Base-by-base conservation (phyloP, 208 protist genomes). In the Crithidia sp. region DNA sequence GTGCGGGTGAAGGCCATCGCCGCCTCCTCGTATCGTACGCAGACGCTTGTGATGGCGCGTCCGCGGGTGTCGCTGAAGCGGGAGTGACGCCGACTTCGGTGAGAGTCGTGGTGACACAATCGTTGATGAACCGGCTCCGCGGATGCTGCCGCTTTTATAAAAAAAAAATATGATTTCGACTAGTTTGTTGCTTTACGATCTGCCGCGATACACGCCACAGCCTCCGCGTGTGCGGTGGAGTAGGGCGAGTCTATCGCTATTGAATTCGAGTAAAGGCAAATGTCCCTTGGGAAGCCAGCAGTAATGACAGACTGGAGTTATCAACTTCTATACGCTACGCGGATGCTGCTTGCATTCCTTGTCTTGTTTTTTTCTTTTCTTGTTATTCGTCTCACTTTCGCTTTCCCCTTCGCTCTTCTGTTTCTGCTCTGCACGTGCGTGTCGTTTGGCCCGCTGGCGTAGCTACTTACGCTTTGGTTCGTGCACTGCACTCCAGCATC, bases 21-120 rank as follows among this genome's bases (percentile, higher is more conserved):
- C 10, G 76, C 76, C 47, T 84, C 79, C 16, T 79, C 74, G 45
- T 91, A 90, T 69, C 72, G 88, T 12, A 84, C 78, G 12, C 83
- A 94, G 45, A 78, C 76, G n/a, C 56, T 91, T 7, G 86, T 94
- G 0, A 82, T 93, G 67, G 89, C 86, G 10, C 77, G 71, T n/a
- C 83, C 81, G n/a, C 61, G 72, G n/a, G 70, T 76, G 71, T 63
- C 67, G 37, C 36, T 74, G 60, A 19, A 72, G 47, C 43, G 56
- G 9, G 19, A 63, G 17, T 71, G 28, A 71, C 9, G 12, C 49
- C 9, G 14, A 2, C 28, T 28, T 28, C 28, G 28, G 28, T 28
- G 28, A 28, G 28, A 28, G 28, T 28, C 28, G 28, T 28, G 1
- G 28, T 28, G 28, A 28, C 28, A 28, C 28, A 28, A 28, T 28